Evolutionary conservation across 2,329 filamentous ascomycete species (phyloP).

Genomic region (Sarocladiaceae sp.): DNA sequence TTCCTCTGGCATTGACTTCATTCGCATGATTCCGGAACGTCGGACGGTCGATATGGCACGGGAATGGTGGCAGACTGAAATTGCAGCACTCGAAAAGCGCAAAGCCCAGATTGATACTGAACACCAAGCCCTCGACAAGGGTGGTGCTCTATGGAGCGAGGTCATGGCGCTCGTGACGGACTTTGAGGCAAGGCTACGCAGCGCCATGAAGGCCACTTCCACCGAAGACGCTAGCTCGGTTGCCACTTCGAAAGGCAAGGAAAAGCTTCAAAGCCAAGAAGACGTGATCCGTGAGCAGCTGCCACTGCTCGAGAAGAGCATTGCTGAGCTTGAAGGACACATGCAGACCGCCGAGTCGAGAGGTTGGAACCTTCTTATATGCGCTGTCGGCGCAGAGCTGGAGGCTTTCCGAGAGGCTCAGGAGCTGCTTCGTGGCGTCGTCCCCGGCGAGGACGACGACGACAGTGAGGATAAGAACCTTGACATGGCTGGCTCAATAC

Average conservation of each 20-base stretch:
- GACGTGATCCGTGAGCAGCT: constrained; percentile 41
- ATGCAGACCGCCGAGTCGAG: constrained; percentile 50
- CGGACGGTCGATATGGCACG: constrained; percentile 65
- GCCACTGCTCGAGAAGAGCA: constrained; percentile 48
- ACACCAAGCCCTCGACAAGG: constrained; percentile 59
- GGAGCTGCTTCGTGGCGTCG: constrained; percentile 40
- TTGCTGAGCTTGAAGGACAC: constrained; percentile 47
- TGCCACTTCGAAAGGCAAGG: constrained; percentile 22
- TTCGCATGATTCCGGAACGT: constrained; percentile 55
- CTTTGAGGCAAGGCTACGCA: constrained; percentile 60
- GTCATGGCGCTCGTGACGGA: constrained; percentile 51
- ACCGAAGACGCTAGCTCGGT: constrained; percentile 12
- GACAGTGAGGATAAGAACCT: constrained; percentile 10
- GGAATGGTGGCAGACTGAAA: constrained; percentile 63
- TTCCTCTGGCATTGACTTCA: constrained; percentile 45
- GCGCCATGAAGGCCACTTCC: constrained; percentile 37
- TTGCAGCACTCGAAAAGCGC: constrained; percentile 46
- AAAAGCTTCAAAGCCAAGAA: constrained; percentile 24
- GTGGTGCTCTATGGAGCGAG: constrained; percentile 59
- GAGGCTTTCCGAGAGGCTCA: constrained; percentile 59
- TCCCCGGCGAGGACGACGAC: constrained; percentile 10
- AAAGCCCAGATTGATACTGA: constrained; percentile 55
- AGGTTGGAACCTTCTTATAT: constrained; percentile 69
- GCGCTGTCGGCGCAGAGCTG: constrained; percentile 67
- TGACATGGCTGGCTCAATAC: constrained; percentile 3